Conservation (phyloP, 2,329 filamentous ascomycete genomes). For the Exophiala oligosperma region DNA sequence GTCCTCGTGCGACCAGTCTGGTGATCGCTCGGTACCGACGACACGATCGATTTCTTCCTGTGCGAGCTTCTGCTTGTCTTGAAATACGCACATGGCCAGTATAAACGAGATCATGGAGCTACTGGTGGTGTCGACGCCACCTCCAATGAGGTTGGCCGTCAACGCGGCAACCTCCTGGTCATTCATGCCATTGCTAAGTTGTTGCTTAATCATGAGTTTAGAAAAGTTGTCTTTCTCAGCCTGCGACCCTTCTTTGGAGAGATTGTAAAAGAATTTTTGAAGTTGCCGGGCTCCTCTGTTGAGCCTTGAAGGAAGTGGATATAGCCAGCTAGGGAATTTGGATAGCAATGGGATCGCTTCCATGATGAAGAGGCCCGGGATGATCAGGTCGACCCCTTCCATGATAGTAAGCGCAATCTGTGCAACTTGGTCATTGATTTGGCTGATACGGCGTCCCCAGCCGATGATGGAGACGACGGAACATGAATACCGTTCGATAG, state of each 20-base stretch:
- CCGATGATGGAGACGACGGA: constrained; percentile 42
- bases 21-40: constrained; percentile 30
- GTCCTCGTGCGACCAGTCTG: constrained; percentile 28
- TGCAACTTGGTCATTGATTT: constrained; percentile 52
- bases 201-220: constrained; percentile 26
- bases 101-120: constrained; percentile 32
- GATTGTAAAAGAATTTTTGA: not conserved
- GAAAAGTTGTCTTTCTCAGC: not conserved
- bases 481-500: constrained; percentile 42
- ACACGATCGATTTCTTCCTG: constrained; percentile 38
- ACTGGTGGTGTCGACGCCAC: constrained; percentile 31
- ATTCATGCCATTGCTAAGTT: constrained; percentile 41
- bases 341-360: constrained; percentile 31
- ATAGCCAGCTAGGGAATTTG: not conserved
- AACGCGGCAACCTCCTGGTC: constrained; percentile 48
- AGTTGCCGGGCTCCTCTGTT: not conserved
- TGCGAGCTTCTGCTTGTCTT: constrained; percentile 1
- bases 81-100: constrained; percentile 17
- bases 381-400: not conserved
- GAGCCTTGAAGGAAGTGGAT: not conserved
- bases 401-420: not conserved
- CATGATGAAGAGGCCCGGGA: not conserved
- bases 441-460: constrained; percentile 39
- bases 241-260: not conserved
- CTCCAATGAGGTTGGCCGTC: constrained; percentile 42